Percentiles rank a stretch among this genome's conserved stretches.
These are phyloP conservation scores for Tinospora cordifolia DNA, from an alignment of 164 flowering plant genomes.

Conservation along the genomic window DNA sequence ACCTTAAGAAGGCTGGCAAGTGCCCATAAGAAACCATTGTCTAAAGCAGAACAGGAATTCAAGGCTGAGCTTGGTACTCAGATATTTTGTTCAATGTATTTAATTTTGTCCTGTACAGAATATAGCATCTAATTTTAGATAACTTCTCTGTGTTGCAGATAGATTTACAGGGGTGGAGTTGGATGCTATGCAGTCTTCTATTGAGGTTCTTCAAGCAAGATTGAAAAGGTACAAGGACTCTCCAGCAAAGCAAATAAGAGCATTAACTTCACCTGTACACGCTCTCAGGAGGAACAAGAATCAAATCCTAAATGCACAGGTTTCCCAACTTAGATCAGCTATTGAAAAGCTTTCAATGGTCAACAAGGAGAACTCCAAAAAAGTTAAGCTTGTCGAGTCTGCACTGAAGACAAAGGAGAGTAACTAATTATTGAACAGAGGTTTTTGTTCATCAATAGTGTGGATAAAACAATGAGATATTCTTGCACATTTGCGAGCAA, in stretches of 20 bases:
- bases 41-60: slow-evolving; percentile 76
- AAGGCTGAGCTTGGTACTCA: slow-evolving; percentile 73
- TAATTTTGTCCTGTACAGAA: background rate
- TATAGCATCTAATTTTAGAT: background rate
- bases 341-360: slow-evolving; percentile 70
- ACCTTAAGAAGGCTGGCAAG: slow-evolving; percentile 56
- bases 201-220: slow-evolving; percentile 59
- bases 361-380: slow-evolving; percentile 66
- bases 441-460: background rate
- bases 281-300: slow-evolving; percentile 31
- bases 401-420: slow-evolving; percentile 42
- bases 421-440: slow-evolving; percentile 4
- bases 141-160: slow-evolving; percentile 41
- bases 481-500: too few relatives aligned
- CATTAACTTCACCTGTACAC: slow-evolving; percentile 23
- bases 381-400: slow-evolving; percentile 66
- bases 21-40: slow-evolving; percentile 57
- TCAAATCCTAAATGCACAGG: slow-evolving; percentile 38
- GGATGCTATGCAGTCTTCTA: slow-evolving; percentile 66
- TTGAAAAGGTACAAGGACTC: slow-evolving; percentile 42
- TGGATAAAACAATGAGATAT: background rate
- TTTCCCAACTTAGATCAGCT: slow-evolving; percentile 51
- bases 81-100: background rate
- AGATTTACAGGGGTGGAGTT: slow-evolving; percentile 60
- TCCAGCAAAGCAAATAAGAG: slow-evolving; percentile 21